Evolutionary conservation across 2,329 filamentous ascomycete genomes (phyloP).

Genomic region (Apiospora sp.): DNA sequence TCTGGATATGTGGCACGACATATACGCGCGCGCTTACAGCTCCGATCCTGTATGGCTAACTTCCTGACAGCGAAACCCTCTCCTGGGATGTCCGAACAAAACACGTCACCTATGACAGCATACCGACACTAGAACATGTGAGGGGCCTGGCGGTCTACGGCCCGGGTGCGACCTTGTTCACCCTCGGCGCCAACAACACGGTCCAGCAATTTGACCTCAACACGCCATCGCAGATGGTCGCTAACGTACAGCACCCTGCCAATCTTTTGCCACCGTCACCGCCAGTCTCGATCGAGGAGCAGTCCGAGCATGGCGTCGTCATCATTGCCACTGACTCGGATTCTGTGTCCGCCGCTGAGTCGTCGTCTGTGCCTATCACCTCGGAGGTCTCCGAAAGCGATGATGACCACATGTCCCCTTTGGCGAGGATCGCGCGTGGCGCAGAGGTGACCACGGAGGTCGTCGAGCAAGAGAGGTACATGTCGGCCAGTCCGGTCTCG

Average conservation of each 20-base stretch:
- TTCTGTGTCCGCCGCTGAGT: conserved; percentile 39
- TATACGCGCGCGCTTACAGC: conserved; percentile 56
- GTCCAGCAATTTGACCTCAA: conserved; percentile 97
- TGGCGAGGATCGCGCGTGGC: conserved; percentile 78
- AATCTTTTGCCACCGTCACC: conserved; percentile 81
- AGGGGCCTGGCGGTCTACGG: conserved; percentile 88
- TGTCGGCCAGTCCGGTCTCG: conserved; percentile 72
- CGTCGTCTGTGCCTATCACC: conserved; percentile 61
- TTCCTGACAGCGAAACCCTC: conserved; percentile 75
- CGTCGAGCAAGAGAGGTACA: conserved; percentile 65
- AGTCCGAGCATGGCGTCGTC: conserved; percentile 60
- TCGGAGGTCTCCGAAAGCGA: conserved; percentile 75
- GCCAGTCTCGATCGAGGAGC: conserved; percentile 81
- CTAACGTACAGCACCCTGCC: conserved; percentile 86
- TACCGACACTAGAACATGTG: conserved; percentile 85
- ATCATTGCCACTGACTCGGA: conserved; percentile 63
- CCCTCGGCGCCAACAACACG: conserved; percentile 84
- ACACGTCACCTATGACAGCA: conserved; percentile 87
- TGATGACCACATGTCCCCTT: conserved; percentile 77
- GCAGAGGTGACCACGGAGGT: conserved; percentile 68
- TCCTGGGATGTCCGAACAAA: conserved; percentile 99
- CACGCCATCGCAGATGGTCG: conserved; percentile 79
- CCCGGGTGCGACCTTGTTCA: conserved; percentile 90
- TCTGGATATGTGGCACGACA: conserved; percentile 29
- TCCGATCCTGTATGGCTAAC: conserved; percentile 36